A percentile compares a stretch with the other conserved stretches of the same genome.
Conservation (phyloP, 441 rosid species). For the Brassica hybrid region DNA sequence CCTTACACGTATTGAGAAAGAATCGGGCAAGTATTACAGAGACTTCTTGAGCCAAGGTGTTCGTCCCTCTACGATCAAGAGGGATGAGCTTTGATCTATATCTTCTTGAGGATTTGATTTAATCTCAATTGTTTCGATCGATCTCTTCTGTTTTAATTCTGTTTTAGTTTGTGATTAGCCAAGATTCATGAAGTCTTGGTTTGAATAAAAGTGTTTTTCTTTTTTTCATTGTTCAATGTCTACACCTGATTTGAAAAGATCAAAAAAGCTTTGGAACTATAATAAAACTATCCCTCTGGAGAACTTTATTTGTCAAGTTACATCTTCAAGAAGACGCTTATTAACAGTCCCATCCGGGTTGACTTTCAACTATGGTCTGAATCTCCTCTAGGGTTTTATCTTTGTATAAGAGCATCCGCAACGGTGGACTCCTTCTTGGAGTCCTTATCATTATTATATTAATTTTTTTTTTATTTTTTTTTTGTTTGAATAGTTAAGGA, state of each 20-base stretch:
- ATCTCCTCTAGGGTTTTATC: conserved; percentile 11
- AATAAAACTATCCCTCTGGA: neutral
- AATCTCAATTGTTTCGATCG: neutral
- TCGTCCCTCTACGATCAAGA: too few species aligned
- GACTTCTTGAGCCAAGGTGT: too few species aligned
- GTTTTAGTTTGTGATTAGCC: neutral
- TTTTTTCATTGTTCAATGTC: neutral
- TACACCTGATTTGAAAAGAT: conserved; percentile 7
- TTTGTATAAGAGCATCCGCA: conserved; percentile 7
- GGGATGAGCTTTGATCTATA: too few species aligned
- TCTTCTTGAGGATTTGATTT: neutral
- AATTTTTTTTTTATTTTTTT: too few species aligned
- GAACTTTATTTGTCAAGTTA: neutral
- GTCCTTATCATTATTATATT: too few species aligned
- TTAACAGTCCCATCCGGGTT: neutral
- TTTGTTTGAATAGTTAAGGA: too few species aligned
- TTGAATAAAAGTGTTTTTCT: neutral
- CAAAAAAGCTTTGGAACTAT: neutral
- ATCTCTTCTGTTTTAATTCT: neutral
- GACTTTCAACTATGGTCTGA: neutral
- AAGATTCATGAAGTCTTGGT: neutral
- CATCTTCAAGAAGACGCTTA: conserved; percentile 16
- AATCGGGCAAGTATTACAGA: too few species aligned
- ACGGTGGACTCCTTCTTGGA: too few species aligned
- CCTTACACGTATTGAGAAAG: too few species aligned